A percentile compares a stretch with the other conserved stretches of the same genome.
Conservation (phyloP, 768 basidiomycete genomes). For the Sutorius australiensis region DNA sequence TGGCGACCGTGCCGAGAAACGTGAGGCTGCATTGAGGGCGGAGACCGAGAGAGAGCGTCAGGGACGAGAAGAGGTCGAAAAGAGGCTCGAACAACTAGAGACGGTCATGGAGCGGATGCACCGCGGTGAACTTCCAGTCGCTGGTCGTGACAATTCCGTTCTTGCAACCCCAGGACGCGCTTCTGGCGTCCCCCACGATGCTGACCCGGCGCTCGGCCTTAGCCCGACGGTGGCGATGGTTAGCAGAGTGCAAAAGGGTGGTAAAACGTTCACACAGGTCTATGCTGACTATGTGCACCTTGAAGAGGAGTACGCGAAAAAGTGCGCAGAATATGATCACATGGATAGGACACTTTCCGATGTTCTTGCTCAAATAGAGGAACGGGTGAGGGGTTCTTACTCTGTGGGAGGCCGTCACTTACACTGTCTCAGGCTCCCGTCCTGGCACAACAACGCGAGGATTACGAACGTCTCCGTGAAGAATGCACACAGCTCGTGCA, state of each 20-base stretch:
- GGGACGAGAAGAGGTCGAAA: conserved; percentile 68
- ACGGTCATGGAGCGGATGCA: conserved; percentile 68
- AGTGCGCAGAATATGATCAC: conserved; percentile 77
- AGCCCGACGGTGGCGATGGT: conserved; percentile 90
- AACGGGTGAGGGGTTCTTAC: conserved; percentile 51
- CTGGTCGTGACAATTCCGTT: conserved; percentile 38
- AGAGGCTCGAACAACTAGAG: conserved; percentile 66
- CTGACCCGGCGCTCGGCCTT: conserved; percentile 61
- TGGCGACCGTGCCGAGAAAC: conserved; percentile 61
- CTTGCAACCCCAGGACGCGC: conserved; percentile 43
- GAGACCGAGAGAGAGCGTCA: conserved; percentile 70
- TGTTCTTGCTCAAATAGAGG: conserved; percentile 87
- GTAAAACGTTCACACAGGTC: conserved; percentile 91
- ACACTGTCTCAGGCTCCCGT: conserved; percentile 67
- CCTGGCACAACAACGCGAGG: conserved; percentile 82
- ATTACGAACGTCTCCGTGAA: conserved; percentile 79
- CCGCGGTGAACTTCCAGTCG: conserved; percentile 64
- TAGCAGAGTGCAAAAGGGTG: conserved; percentile 71
- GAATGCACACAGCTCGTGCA: conserved; percentile 78
- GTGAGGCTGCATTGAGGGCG: conserved; percentile 63
- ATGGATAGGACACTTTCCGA: conserved; percentile 78
- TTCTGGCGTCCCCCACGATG: conserved; percentile 37
- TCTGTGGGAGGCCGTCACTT: not conserved
- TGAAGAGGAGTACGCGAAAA: conserved; percentile 75
- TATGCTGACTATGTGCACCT: conserved; percentile 87